A percentile compares a stretch with the other conserved stretches of the same genome.
Conservation (phyloP, 805 yeast genomes). For the Lipomyces oligophaga region DNA sequence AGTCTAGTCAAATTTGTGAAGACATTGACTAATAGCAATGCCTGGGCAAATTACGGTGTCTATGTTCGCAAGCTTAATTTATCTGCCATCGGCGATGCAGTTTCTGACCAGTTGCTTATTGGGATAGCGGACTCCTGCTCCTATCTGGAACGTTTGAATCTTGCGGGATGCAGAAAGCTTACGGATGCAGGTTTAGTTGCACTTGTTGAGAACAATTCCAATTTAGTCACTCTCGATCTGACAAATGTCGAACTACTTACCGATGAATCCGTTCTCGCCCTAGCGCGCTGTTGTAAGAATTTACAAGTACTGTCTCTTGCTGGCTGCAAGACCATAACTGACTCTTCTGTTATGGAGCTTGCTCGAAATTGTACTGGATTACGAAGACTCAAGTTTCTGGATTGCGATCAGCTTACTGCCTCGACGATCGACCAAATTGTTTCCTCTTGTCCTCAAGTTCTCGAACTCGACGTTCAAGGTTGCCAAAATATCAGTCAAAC, state of each 20-base stretch:
- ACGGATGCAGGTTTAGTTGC: slow-evolving; percentile 57
- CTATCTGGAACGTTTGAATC: slow-evolving; percentile 77
- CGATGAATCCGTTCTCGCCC: slow-evolving; percentile 65
- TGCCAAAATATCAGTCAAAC: slow-evolving; percentile 69
- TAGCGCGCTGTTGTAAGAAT: slow-evolving; percentile 68
- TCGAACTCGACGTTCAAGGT: slow-evolving; percentile 84
- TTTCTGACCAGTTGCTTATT: slow-evolving; percentile 60
- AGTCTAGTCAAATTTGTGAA: slow-evolving; percentile 52
- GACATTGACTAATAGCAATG: slow-evolving; percentile 47
- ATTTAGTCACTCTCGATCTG: slow-evolving; percentile 79
- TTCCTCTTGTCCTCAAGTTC: slow-evolving; percentile 69
- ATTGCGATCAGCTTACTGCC: slow-evolving; percentile 64
- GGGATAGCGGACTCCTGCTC: slow-evolving; percentile 59
- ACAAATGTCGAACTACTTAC: slow-evolving; percentile 67
- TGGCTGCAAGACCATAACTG: slow-evolving; percentile 69
- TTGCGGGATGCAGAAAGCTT: slow-evolving; percentile 71
- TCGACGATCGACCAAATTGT: slow-evolving; percentile 57
- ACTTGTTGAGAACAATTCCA: slow-evolving; percentile 60
- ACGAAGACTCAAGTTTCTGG: slow-evolving; percentile 77
- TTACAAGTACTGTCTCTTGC: slow-evolving; percentile 90
- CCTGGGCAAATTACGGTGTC: slow-evolving; percentile 53
- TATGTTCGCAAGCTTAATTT: slow-evolving; percentile 78
- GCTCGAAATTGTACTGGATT: slow-evolving; percentile 65
- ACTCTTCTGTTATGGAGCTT: slow-evolving; percentile 56
- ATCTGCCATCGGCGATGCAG: slow-evolving; percentile 63